Evolutionary conservation across 805 yeast species (phyloP), one percentile per base, ranked within the genome.

Genomic region (Spathaspora hagerdaliae): DNA sequence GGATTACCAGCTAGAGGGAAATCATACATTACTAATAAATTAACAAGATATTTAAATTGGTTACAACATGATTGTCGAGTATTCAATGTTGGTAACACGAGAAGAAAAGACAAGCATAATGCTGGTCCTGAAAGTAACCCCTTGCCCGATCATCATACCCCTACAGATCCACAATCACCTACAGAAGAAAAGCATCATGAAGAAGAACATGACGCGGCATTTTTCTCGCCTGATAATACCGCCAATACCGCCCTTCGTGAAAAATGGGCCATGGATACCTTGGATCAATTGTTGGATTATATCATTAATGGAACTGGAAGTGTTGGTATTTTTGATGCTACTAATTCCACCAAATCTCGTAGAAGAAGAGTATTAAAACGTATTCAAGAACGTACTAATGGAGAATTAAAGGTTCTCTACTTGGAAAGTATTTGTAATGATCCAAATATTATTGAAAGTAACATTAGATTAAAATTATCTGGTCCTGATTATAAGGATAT

Each of bases 1-100:
- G 99, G 99, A 0, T 66, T 85, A 31, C 98, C 98, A 0, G 97
- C 97, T 0, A 74, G 97, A 44, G 99, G 99, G 3, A 92, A 92
- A 63, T 86, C 96, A 1, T 94, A 91, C 61, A 82, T 92, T 51
- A 89, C 97, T 43, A 92, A 90, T 64, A 92, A 94, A 61, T 73
- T 92, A 40, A 87, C 95, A 1, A 70, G 98, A 49, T 94, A 88
- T 65, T 71, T 92, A 60, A 92, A 92, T 67, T 92, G 97, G 96
- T 78, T 90, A 35, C 96, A 91, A 65, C 95, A 91, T 56, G 89
- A 87, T 54, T 83, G 96, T 48, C 77, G 85, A 51, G 91, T 92
- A 8, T 92, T 94, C 71, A 92, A 92, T 59, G 99, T 94, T 29
- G 99, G 99, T 0, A 87, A 94, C 57, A 92, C 97, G 0, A 77